phyloP scores from a whole-genome alignment of 176 grass and related monocot species.

The Zoysia japonica region DNA sequence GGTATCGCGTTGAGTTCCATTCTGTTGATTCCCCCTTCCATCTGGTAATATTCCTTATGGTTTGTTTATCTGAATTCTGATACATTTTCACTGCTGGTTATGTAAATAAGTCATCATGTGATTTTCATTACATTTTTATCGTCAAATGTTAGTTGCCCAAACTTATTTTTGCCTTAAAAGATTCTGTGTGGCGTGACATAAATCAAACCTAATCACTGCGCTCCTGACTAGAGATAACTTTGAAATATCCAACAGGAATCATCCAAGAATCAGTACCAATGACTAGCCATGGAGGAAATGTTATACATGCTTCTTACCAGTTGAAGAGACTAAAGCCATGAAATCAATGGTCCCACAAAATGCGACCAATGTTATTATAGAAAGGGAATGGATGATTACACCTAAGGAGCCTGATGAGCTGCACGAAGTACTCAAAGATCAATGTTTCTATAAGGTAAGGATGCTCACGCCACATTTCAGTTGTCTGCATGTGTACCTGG shows the following conservation, averaged over 20 bases:
- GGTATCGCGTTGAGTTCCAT: conserved; percentile 48
- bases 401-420: conserved; percentile 90
- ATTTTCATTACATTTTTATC: not conserved
- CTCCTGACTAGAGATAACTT: not conserved
- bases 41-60: conserved; percentile 24
- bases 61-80: not conserved
- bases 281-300: conserved; percentile 68
- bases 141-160: not conserved
- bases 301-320: conserved; percentile 77
- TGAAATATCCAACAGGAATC: conserved; percentile 63
- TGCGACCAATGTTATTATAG: conserved; percentile 73
- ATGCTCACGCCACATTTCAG: not conserved
- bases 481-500: not conserved
- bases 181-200: conserved; percentile 3
- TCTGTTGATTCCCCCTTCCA: conserved; percentile 32
- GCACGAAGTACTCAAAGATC: conserved; percentile 77
- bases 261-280: conserved; percentile 69
- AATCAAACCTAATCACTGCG: not conserved
- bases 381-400: conserved; percentile 74
- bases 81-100: not conserved
- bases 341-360: conserved; percentile 72
- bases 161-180: not conserved
- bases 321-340: conserved; percentile 73
- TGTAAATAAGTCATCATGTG: not conserved
- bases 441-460: conserved; percentile 83